phyloP scores from a whole-genome alignment of 2,329 filamentous ascomycete genomes.

The Neofusicoccum umdonicola region DNA sequence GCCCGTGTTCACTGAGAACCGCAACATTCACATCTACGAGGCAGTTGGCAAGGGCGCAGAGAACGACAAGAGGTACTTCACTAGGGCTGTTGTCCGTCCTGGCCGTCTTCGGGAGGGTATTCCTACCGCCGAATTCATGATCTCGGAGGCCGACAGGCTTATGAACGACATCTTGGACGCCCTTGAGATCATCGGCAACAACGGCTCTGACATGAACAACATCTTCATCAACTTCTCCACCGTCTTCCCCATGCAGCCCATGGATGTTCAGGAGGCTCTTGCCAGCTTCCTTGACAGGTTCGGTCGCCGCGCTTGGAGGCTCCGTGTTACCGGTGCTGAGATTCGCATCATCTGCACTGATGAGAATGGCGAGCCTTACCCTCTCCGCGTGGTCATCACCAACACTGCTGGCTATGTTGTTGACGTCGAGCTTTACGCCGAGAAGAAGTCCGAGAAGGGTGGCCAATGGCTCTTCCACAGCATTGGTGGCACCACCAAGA shows the following conservation, averaged over 20 bases:
- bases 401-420: conserved; percentile 99
- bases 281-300: conserved; percentile 96
- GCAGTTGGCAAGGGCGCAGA: conserved; percentile 91
- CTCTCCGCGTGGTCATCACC: conserved; percentile 91
- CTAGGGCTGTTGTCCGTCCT: conserved; percentile 89
- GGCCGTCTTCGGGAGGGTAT: conserved; percentile 96
- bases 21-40: conserved; percentile 98
- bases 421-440: conserved; percentile 94
- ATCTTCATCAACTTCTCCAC: conserved; percentile 99
- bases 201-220: conserved; percentile 98
- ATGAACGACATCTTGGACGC: conserved; percentile 98
- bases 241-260: conserved; percentile 86
- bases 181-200: conserved; percentile 97
- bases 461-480: conserved; percentile 96
- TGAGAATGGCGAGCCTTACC: conserved; percentile 77
- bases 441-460: conserved; percentile 96
- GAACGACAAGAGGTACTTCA: conserved; percentile 98
- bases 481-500: conserved; percentile 91
- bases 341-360: conserved; percentile 99
- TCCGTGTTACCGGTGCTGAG: conserved; percentile 94
- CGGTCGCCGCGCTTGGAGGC: conserved; percentile 88
- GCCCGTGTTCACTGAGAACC: conserved; percentile 97
- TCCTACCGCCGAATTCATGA: conserved; percentile 96
- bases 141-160: conserved; percentile 91
- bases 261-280: conserved; percentile 88